These are phyloP conservation scores for Metschnikowia corniflorae DNA, from an alignment of 805 yeast species.

Conservation along the genomic window DNA sequence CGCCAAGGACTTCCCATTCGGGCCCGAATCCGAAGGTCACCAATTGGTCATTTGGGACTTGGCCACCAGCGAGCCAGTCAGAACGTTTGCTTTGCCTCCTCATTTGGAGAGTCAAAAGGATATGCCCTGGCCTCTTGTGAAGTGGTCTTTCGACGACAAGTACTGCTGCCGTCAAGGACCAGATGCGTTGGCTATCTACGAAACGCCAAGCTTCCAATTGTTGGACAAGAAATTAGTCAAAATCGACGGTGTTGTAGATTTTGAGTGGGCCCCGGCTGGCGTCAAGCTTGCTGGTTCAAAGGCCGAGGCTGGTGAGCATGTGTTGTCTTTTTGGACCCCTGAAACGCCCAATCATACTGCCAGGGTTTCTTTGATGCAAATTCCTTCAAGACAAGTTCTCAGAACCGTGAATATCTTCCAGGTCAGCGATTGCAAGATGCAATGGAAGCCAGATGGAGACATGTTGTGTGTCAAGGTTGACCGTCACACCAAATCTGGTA, in stretches of 20 bases:
- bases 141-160: constrained; percentile 91
- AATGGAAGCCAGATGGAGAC: constrained; percentile 90
- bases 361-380: constrained; percentile 84
- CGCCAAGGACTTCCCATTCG: constrained; percentile 72
- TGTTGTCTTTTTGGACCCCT: constrained; percentile 95
- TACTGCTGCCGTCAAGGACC: constrained; percentile 95
- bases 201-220: constrained; percentile 70
- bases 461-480: constrained; percentile 91
- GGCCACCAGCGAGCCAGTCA: constrained; percentile 72
- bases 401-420: constrained; percentile 94
- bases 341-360: constrained; percentile 91
- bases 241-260: constrained; percentile 81
- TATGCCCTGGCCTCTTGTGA: constrained; percentile 93
- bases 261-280: constrained; percentile 92
- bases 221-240: constrained; percentile 83
- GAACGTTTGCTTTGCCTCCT: constrained; percentile 89
- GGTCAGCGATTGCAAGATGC: constrained; percentile 83
- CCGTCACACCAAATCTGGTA: constrained; percentile 93
- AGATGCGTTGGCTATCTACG: constrained; percentile 88
- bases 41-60: constrained; percentile 92
- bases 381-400: constrained; percentile 76
- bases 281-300: constrained; percentile 59
- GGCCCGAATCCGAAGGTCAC: constrained; percentile 86
- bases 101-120: constrained; percentile 60
- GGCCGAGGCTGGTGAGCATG: constrained; percentile 53